Evolutionary conservation across 2,329 filamentous ascomycete species (phyloP).

Genomic region (Chrysoporthe cubensis): DNA sequence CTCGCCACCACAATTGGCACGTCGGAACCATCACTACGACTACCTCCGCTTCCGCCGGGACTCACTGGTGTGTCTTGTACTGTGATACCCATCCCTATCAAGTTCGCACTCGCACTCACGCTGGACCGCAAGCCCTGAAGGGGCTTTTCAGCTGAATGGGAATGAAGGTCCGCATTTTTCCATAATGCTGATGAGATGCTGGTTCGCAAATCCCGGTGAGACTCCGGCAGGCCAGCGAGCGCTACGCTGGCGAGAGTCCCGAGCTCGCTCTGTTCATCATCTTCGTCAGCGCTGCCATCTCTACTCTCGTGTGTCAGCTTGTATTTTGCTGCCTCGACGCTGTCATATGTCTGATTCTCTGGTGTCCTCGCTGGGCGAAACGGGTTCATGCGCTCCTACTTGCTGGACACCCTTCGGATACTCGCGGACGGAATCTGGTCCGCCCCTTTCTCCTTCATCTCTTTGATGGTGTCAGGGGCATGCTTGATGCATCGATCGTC

Average conservation of each 20-base stretch:
- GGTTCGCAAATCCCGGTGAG: background rate
- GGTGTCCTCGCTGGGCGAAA: background rate
- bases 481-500: background rate
- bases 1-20: conserved; percentile 20
- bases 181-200: background rate
- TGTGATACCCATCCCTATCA: background rate
- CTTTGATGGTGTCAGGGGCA: background rate
- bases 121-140: background rate
- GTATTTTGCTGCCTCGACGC: background rate
- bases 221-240: background rate
- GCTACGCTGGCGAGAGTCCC: conserved; percentile 4
- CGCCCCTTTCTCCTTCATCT: background rate
- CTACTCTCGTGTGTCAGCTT: background rate
- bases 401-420: conserved; percentile 11
- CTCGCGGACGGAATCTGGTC: background rate
- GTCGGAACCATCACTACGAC: background rate
- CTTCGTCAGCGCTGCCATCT: background rate
- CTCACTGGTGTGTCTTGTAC: background rate
- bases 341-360: background rate
- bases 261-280: too few relatives aligned
- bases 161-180: background rate
- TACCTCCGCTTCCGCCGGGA: background rate
- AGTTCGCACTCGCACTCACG: background rate
- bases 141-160: background rate
- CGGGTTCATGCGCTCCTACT: conserved; percentile 19